Conservation (phyloP, 352 stramenopile genomes). For the Pythium volutum region DNA sequence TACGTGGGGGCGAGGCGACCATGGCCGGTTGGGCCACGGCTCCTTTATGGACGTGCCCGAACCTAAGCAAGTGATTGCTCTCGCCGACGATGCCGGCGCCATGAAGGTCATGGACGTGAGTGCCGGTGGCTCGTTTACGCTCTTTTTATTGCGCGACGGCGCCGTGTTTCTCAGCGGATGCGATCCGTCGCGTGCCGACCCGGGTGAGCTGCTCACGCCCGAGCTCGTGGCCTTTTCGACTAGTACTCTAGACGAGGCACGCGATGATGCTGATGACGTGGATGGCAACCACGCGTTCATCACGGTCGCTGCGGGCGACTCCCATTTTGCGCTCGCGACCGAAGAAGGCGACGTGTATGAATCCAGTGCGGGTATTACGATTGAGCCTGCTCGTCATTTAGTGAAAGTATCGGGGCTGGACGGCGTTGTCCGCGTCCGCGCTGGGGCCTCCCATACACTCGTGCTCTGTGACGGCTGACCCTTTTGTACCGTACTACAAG, state of each 20-base stretch:
- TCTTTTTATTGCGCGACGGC: constrained; percentile 27
- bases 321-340: constrained; percentile 15
- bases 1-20: constrained; percentile 64
- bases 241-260: not conserved
- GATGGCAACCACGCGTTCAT: not conserved
- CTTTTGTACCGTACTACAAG: not conserved
- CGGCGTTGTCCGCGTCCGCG: not conserved
- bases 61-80: constrained; percentile 57
- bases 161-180: constrained; percentile 19
- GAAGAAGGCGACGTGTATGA: constrained; percentile 6
- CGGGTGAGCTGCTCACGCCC: not conserved
- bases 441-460: constrained; percentile 20
- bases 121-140: constrained; percentile 24
- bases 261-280: not conserved
- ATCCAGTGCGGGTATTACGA: not conserved
- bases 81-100: constrained; percentile 26
- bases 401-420: not conserved
- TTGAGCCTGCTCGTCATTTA: not conserved
- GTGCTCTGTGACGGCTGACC: constrained; percentile 5
- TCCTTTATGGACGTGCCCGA: constrained; percentile 55
- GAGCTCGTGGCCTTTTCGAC: constrained; percentile 6
- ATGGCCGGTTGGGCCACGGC: constrained; percentile 64
- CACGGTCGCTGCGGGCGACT: constrained; percentile 9
- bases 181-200: not conserved
- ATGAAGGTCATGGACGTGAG: constrained; percentile 21